Percentiles rank a stretch among this genome's conserved stretches.
Evolutionary conservation across 2,329 filamentous ascomycete species (phyloP).

Genomic region (Pseudogymnoascus sp.): DNA sequence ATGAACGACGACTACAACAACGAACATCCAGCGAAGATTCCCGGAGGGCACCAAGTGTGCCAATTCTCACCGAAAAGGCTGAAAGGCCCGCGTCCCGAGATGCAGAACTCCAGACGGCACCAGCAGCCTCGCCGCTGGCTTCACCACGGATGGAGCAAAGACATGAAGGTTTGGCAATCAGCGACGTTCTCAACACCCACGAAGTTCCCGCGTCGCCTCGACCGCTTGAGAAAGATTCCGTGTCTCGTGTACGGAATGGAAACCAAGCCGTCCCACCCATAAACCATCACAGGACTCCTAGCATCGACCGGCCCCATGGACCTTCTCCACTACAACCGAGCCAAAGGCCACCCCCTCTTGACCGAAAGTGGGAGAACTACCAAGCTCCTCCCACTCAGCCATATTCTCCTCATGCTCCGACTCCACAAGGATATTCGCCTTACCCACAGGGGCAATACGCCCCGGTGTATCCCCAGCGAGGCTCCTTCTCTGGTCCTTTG

Average conservation of each 20-base stretch:
- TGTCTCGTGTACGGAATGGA: constrained; percentile 11
- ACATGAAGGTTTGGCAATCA: constrained; percentile 23
- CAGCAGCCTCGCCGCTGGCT: not conserved
- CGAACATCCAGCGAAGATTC: constrained; percentile 4
- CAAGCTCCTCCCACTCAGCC: constrained; percentile 14
- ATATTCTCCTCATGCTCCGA: constrained; percentile 12
- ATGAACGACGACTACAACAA: constrained; percentile 15
- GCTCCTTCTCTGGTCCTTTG: constrained; percentile 22
- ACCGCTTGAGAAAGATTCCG: constrained; percentile 2
- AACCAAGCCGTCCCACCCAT: not conserved
- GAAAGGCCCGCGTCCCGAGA: constrained; percentile 2
- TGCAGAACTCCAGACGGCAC: not conserved
- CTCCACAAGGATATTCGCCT: constrained; percentile 12
- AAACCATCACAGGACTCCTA: constrained; percentile 10
- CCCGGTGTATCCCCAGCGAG: constrained; percentile 10
- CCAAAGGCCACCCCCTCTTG: constrained; percentile 12
- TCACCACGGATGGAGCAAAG: constrained; percentile 11
- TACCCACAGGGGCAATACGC: constrained; percentile 12
- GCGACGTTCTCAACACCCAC: constrained; percentile 20
- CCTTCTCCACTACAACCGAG: constrained; percentile 23
- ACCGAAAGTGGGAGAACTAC: constrained; percentile 25
- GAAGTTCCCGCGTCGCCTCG: not conserved
- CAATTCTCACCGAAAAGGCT: not conserved
- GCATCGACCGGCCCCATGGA: constrained; percentile 12
- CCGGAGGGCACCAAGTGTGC: not conserved